Percentiles rank a stretch among this genome's conserved stretches.
These are phyloP conservation scores for Adansonia grandidieri DNA, from an alignment of 441 rosid species.

Conservation along the genomic window DNA sequence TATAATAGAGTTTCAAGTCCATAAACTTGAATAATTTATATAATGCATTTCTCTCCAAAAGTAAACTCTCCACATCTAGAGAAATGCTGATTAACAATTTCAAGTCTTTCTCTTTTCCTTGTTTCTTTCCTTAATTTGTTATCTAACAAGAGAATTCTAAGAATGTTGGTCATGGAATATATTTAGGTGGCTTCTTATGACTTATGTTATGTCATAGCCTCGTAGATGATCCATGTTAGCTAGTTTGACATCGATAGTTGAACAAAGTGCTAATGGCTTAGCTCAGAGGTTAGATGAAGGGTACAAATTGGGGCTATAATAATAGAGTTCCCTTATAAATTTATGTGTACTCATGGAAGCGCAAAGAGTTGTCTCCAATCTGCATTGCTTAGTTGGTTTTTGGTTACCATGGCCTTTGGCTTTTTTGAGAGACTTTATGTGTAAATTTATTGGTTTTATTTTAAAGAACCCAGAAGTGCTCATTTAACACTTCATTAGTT, in stretches of 20 bases:
- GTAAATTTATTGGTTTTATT: neutral
- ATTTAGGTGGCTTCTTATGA: neutral
- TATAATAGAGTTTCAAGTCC: neutral
- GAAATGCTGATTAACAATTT: conserved; percentile 1
- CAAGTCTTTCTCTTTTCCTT: neutral
- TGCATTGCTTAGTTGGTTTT: neutral
- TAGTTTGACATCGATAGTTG: conserved; percentile 3
- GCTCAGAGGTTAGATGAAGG: neutral
- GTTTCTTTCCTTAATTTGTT: conserved; percentile 9
- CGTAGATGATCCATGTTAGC: neutral
- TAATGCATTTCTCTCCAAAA: neutral
- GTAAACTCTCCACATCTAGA: neutral
- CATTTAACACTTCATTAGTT: neutral
- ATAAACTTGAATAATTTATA: neutral
- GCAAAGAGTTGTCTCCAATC: neutral
- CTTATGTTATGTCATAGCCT: neutral
- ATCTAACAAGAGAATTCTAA: neutral
- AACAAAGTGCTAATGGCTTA: neutral
- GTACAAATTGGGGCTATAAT: neutral
- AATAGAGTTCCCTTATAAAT: neutral
- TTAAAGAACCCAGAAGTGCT: neutral
- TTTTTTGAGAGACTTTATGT: neutral
- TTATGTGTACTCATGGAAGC: neutral
- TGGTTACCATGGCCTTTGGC: neutral
- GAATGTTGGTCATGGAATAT: neutral